phyloP scores from a whole-genome alignment of 306 rosid genomes.

The Leucaena leucocephala region DNA sequence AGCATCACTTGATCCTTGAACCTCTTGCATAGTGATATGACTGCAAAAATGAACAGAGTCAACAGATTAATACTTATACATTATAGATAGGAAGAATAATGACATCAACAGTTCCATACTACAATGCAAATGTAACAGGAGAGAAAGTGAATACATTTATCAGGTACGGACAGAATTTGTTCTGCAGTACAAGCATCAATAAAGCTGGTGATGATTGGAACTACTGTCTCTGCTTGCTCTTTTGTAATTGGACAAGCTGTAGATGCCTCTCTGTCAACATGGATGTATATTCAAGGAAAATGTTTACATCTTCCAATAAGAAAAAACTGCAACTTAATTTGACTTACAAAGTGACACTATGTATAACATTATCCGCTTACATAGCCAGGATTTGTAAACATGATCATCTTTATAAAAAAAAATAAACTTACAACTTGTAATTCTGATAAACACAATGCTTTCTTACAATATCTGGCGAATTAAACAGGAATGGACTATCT shows the following conservation, averaged over 20 bases:
- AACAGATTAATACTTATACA: not conserved
- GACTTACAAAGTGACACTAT: not conserved
- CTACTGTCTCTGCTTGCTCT: conserved; percentile 57
- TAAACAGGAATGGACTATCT: not conserved
- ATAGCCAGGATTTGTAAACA: not conserved
- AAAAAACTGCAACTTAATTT: conserved; percentile 9
- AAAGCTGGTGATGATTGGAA: conserved; percentile 57
- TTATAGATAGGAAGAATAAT: not conserved
- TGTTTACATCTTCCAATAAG: conserved; percentile 3
- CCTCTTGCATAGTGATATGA: conserved; percentile 76
- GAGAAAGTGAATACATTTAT: conserved; percentile 61
- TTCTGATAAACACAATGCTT: not conserved
- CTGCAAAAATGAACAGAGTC: conserved; percentile 44
- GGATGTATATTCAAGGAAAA: not conserved
- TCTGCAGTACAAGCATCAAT: conserved; percentile 62
- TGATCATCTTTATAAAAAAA: not conserved
- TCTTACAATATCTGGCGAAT: not conserved
- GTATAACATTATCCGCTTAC: not conserved
- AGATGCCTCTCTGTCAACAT: conserved; percentile 78
- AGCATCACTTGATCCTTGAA: conserved; percentile 71
- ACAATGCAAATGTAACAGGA: conserved; percentile 12
- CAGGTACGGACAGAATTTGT: conserved; percentile 79
- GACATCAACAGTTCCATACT: not conserved
- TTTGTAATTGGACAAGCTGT: conserved; percentile 45
- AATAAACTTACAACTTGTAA: not conserved